Percentiles rank a stretch among this genome's conserved stretches.
phyloP scores from a whole-genome alignment of 2,329 filamentous ascomycete species.

The Daldinia sp. region DNA sequence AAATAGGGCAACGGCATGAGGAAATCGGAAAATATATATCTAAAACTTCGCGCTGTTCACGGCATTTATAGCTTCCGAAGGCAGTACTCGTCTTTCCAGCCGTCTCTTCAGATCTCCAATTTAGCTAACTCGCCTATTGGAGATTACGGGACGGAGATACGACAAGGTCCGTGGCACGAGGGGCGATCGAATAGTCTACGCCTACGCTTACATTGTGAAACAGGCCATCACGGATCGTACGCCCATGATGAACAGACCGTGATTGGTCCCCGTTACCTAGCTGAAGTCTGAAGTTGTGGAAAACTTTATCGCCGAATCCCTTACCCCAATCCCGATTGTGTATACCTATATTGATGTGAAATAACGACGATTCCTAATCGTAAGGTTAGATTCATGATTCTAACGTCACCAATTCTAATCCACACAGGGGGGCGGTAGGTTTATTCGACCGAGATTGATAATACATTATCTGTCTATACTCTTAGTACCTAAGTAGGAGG shows the following conservation, averaged over 20 bases:
- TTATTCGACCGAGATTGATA: neutral
- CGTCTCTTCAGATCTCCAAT: neutral
- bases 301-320: neutral
- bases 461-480: neutral
- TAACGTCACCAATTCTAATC: neutral
- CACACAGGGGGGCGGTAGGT: neutral
- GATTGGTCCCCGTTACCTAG: neutral
- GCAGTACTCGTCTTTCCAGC: neutral
- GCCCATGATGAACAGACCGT: neutral
- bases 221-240: neutral
- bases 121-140: neutral
- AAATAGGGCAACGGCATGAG: neutral
- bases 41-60: neutral
- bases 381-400: neutral
- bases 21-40: neutral
- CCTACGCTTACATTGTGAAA: neutral
- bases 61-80: neutral
- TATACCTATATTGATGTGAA: neutral
- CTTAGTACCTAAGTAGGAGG: too few relatives aligned
- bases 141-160: neutral
- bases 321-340: neutral
- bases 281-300: neutral
- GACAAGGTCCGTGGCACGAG: neutral
- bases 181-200: neutral
- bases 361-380: neutral